Base-by-base conservation (phyloP, 164 flowering plant species). In the Magnolia changhungtana region DNA sequence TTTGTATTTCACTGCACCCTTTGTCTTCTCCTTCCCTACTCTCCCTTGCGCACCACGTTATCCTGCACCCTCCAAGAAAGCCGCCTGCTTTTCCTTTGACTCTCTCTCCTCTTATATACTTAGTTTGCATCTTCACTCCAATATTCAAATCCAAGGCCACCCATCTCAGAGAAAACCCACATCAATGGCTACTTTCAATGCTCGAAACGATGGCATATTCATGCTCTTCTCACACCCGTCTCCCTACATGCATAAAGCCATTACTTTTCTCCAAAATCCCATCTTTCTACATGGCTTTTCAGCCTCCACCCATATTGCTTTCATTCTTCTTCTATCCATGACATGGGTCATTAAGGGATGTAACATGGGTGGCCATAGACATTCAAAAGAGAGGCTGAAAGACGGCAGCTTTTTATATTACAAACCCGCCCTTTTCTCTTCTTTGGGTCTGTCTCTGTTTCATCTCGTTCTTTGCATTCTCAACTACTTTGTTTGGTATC, bases 281-380 rank as follows among this genome's bases (percentile, higher is more conserved):
- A 73, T 85, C 50, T 85, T 89, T 72, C 65, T 82, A 14, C 90
- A 83, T 81, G 88, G 83, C 74, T 66, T 87, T 73, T 90, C 90
- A 71, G 89, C 80, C 76, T 81, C 77, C 9, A 72, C 82, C 21
- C 91, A 91, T 80, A 37, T 90, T 19, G 37, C 86, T 74, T 74
- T 90, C 86, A 77, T 90, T 11, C 63, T 86, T 59, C 74, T 73
- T 63, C 71, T 90, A n/a, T 77, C 81, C 20, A 27, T 83, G 8
- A 77, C 71, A 63, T 89, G 89, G 86, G 78, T 75, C 14, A 84
- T 78, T 49, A 81, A 80, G 76, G 85, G 77, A 76, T 3, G 82
- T 23, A 75, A 61, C 20, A 65, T 18, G 45, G 50, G 52, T 72
- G 21, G 2, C 37, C 23, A 0, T 63, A 79, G 75, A n/a, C 78